Conservation (phyloP, 2,329 filamentous ascomycete species). For the Phyllosticta citribraziliensis region DNA sequence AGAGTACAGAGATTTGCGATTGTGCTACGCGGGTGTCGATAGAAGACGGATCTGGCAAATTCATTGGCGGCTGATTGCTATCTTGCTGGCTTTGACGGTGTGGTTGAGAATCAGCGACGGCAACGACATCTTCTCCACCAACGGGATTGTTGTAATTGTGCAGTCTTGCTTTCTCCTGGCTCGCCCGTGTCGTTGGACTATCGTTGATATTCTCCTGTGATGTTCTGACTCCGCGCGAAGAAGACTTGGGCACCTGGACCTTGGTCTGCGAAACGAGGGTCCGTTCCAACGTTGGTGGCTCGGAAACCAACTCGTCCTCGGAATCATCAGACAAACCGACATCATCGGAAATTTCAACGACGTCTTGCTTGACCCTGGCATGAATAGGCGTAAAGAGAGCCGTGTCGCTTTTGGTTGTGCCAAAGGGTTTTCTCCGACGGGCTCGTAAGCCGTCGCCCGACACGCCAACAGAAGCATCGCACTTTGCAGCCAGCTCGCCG, state of each 20-base stretch:
- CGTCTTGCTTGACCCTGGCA: constrained; percentile 5
- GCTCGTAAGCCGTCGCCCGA: constrained; percentile 14
- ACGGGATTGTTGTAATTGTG: background rate
- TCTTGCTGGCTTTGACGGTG: constrained; percentile 18
- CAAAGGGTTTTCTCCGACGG: constrained; percentile 11
- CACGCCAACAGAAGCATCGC: background rate
- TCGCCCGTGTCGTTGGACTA: background rate
- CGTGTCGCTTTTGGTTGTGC: constrained; percentile 11
- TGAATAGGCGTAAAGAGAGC: constrained; percentile 20
- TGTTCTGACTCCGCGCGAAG: constrained; percentile 16
- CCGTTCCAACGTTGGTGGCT: constrained; percentile 12
- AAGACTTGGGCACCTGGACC: constrained; percentile 29
- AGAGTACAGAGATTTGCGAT: constrained; percentile 16
- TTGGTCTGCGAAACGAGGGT: constrained; percentile 9
- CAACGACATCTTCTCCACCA: constrained; percentile 16
- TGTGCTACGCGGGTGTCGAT: constrained; percentile 27
- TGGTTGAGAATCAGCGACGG: constrained; percentile 39
- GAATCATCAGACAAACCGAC: constrained; percentile 15
- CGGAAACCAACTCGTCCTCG: constrained; percentile 22
- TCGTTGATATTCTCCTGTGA: background rate
- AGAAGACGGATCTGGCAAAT: constrained; percentile 26
- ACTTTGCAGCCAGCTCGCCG: background rate
- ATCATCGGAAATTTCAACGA: constrained; percentile 17
- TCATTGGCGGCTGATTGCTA: constrained; percentile 20
- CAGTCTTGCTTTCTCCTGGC: background rate